These are phyloP conservation scores for Penicillium aurantiogriseum DNA, from an alignment of 2,329 filamentous ascomycete species.

Conservation along the genomic window DNA sequence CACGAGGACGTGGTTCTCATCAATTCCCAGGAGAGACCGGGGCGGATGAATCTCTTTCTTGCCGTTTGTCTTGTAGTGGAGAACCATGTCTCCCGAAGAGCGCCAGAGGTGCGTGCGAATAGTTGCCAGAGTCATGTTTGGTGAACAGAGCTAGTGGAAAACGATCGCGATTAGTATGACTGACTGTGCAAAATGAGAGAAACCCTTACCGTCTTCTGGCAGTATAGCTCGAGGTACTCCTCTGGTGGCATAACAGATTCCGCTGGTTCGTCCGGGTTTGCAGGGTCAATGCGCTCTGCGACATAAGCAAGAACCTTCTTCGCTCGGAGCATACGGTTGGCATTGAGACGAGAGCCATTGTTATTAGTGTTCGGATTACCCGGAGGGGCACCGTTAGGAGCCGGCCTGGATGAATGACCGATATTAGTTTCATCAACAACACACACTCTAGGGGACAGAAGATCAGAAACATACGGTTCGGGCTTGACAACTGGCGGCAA, in stretches of 20 bases:
- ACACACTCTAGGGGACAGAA: neutral
- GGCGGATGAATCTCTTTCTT: conserved; percentile 55
- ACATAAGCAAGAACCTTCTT: conserved; percentile 94
- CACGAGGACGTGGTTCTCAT: conserved; percentile 15
- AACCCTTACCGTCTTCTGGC: conserved; percentile 76
- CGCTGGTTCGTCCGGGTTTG: conserved; percentile 58
- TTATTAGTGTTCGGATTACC: conserved; percentile 19
- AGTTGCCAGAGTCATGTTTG: conserved; percentile 89
- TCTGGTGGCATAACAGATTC: conserved; percentile 70
- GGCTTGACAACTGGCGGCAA: conserved; percentile 71
- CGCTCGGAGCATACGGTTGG: conserved; percentile 92
- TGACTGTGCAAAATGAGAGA: neutral
- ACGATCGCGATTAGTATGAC: conserved; percentile 21
- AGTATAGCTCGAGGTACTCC: conserved; percentile 92
- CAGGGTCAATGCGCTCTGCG: conserved; percentile 81
- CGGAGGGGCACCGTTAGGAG: conserved; percentile 21
- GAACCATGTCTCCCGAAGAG: conserved; percentile 84
- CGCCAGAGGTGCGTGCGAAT: conserved; percentile 92
- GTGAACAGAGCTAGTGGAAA: conserved; percentile 53
- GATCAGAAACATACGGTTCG: conserved; percentile 57
- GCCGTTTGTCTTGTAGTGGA: conserved; percentile 92
- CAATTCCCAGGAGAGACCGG: conserved; percentile 16
- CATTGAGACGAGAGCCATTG: conserved; percentile 85
- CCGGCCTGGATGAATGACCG: conserved; percentile 15
- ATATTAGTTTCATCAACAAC: conserved; percentile 2